A percentile compares a stretch with the other conserved stretches of the same genome.
phyloP scores from a whole-genome alignment of 768 basidiomycete genomes.

The Sutorius australiensis region DNA sequence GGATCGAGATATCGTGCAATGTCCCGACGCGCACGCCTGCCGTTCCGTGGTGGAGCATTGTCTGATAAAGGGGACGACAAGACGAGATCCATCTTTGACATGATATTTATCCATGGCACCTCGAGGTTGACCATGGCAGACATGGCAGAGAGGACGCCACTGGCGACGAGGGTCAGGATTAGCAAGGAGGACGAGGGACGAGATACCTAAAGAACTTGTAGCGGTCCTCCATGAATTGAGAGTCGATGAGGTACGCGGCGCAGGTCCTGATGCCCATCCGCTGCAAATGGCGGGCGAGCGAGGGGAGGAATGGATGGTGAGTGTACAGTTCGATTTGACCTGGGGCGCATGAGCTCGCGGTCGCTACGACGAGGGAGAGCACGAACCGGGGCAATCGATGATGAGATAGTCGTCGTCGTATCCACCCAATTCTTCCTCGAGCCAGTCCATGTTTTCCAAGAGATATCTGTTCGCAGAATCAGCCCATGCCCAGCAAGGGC shows the following conservation, averaged over 20 bases:
- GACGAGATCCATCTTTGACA: constrained; percentile 99
- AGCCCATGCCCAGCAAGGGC: not conserved
- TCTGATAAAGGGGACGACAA: constrained; percentile 36
- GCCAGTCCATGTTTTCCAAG: constrained; percentile 96
- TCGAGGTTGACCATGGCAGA: constrained; percentile 98
- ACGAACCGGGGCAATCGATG: constrained; percentile 83
- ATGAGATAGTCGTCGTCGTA: constrained; percentile 96
- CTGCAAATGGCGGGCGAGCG: constrained; percentile 71
- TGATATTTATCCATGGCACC: constrained; percentile 94
- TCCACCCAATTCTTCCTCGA: constrained; percentile 91
- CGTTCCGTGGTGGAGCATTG: constrained; percentile 61
- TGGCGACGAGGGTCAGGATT: constrained; percentile 27
- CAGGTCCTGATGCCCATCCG: constrained; percentile 82
- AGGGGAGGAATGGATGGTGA: constrained; percentile 94
- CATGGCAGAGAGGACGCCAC: constrained; percentile 96
- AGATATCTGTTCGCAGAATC: constrained; percentile 65
- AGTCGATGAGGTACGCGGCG: constrained; percentile 91
- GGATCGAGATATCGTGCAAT: constrained; percentile 96
- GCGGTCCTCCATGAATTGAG: constrained; percentile 99
- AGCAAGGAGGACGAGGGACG: not conserved
- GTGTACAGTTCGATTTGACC: constrained; percentile 99
- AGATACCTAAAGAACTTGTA: constrained; percentile 92
- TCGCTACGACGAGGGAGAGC: not conserved
- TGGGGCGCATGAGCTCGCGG: constrained; percentile 28
- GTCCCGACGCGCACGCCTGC: constrained; percentile 67